Percentiles rank a stretch among this genome's conserved stretches.
Conservation (phyloP, 768 basidiomycete species). For the Russula vinacea region DNA sequence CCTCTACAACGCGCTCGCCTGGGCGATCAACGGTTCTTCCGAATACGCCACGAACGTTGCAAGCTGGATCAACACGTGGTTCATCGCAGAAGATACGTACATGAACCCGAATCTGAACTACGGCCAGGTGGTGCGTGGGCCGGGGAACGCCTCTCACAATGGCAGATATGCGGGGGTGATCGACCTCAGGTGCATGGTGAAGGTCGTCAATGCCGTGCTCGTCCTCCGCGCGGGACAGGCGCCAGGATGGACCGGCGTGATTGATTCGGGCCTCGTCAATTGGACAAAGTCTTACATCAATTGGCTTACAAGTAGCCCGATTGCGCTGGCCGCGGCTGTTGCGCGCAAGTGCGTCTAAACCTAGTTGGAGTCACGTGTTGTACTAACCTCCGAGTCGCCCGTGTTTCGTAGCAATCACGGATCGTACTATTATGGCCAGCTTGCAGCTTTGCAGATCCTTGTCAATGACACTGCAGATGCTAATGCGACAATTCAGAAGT, state of each 20-base stretch:
- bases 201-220: slow-evolving; percentile 35
- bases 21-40: slow-evolving; percentile 33
- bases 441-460: slow-evolving; percentile 35
- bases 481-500: slow-evolving; percentile 30
- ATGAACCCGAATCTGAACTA: slow-evolving; percentile 37
- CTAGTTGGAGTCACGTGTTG: neutral
- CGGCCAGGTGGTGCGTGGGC: slow-evolving; percentile 28
- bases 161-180: slow-evolving; percentile 16
- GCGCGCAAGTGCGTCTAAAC: slow-evolving; percentile 36
- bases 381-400: neutral
- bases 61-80: slow-evolving; percentile 36
- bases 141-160: neutral
- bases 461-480: slow-evolving; percentile 35
- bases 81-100: slow-evolving; percentile 34
- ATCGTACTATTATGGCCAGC: slow-evolving; percentile 37
- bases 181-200: slow-evolving; percentile 35
- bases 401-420: slow-evolving; percentile 38
- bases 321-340: slow-evolving; percentile 30
- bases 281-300: slow-evolving; percentile 35
- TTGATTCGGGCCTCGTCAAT: slow-evolving; percentile 32
- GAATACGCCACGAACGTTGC: slow-evolving; percentile 33
- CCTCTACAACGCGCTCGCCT: slow-evolving; percentile 38
- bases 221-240: slow-evolving; percentile 32
- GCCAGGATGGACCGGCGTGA: slow-evolving; percentile 33
- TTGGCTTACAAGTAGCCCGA: slow-evolving; percentile 34